phyloP scores from a whole-genome alignment of 2,329 filamentous ascomycete genomes.

The Trichoderma endophyticum region DNA sequence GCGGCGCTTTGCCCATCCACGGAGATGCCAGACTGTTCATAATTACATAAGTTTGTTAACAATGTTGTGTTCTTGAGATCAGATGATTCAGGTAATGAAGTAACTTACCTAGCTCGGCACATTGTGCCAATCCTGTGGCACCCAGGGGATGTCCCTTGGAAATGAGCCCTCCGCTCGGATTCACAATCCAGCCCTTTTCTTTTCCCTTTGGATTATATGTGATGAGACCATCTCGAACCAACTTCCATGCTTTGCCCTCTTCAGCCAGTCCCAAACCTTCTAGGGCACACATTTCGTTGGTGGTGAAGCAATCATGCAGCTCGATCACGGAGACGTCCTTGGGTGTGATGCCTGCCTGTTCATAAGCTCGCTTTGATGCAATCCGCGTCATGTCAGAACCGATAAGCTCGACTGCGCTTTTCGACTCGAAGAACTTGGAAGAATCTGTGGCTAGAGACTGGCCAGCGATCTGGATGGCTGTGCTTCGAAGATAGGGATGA shows the following conservation, averaged over 20 bases:
- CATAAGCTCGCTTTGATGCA: neutral
- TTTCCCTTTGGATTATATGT: neutral
- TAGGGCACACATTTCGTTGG: neutral
- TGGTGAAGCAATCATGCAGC: neutral
- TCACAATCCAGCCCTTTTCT: neutral
- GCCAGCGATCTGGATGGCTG: neutral
- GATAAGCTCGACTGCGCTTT: neutral
- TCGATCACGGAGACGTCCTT: neutral
- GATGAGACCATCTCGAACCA: neutral
- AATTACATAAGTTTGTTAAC: neutral
- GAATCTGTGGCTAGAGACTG: neutral
- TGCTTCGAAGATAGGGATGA: neutral
- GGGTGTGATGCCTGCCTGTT: neutral
- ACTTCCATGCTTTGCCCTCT: neutral
- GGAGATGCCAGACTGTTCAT: neutral
- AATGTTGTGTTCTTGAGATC: fast-evolving
- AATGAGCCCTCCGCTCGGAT: neutral
- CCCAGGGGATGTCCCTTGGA: neutral
- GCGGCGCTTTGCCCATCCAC: neutral
- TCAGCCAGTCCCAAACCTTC: neutral
- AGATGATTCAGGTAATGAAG: neutral
- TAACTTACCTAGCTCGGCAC: neutral
- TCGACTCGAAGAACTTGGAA: neutral
- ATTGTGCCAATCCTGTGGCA: neutral
- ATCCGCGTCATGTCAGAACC: neutral